Percentiles rank a stretch among this genome's conserved stretches.
Evolutionary conservation across 352 stramenopile genomes (phyloP).

Genomic region (Plasmopara muralis): DNA sequence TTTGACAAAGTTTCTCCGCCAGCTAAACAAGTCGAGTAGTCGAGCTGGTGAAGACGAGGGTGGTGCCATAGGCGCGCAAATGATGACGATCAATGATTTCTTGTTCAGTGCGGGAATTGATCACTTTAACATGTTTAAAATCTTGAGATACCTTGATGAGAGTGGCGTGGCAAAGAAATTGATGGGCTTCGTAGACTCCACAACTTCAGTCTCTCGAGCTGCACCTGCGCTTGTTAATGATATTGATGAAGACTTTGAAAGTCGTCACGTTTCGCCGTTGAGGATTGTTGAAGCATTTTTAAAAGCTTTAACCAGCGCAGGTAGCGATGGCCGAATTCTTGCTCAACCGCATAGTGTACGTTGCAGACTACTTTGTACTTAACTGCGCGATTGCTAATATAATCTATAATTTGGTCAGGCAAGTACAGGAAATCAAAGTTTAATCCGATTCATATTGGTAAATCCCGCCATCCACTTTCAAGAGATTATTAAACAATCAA

Average conservation of each 20-base stretch:
- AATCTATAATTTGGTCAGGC: slow-evolving; percentile 22
- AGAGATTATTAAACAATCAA: slow-evolving; percentile 91
- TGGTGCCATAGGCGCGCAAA: slow-evolving; percentile 30
- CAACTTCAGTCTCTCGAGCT: slow-evolving; percentile 11
- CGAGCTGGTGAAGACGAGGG: slow-evolving; percentile 19
- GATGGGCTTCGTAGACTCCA: slow-evolving; percentile 64
- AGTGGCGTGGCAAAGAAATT: slow-evolving; percentile 82
- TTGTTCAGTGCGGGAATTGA: slow-evolving; percentile 72
- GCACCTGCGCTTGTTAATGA: slow-evolving; percentile 6
- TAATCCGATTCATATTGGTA: slow-evolving; percentile 93
- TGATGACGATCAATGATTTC: slow-evolving; percentile 84
- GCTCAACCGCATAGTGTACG: slow-evolving; percentile 55
- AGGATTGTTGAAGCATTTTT: slow-evolving; percentile 69
- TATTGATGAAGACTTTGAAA: slow-evolving; percentile 50
- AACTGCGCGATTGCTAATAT: slow-evolving; percentile 3
- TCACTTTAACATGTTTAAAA: slow-evolving; percentile 89
- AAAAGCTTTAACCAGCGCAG: slow-evolving; percentile 65
- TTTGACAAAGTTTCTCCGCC: slow-evolving; percentile 72
- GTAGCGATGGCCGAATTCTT: slow-evolving; percentile 64
- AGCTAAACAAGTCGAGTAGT: slow-evolving; percentile 28
- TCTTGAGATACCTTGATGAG: slow-evolving; percentile 70
- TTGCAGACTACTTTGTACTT: neutral
- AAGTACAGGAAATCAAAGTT: slow-evolving; percentile 39
- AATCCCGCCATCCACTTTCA: slow-evolving; percentile 93
- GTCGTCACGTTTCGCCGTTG: slow-evolving; percentile 75